Base-by-base conservation (phyloP, 2,329 filamentous ascomycete species). In the Fusarium sp. region DNA sequence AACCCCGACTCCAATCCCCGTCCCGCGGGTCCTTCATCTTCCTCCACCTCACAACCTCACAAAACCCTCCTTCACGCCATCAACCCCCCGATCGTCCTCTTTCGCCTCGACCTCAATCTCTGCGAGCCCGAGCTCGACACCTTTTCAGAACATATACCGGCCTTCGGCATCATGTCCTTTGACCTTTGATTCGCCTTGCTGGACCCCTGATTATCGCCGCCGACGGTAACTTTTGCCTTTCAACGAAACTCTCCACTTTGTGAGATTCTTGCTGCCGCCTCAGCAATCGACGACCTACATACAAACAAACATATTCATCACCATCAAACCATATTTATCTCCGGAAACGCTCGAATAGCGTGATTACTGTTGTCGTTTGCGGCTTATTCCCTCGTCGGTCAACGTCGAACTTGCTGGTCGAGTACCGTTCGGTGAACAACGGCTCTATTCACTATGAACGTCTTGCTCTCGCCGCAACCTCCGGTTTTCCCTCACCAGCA, bases 381-480 rank as follows among this genome's bases (percentile, higher is more conserved):
- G 66, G 68, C 58, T 59, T 63, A 52, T 65, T 70, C 74, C 71
- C 67, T 74, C 71, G 63, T 74, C 73, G 61, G 61, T 56, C 57
- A 64, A 37, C 45, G 50, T 63, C 45, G 39, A 64, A 32, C 25
- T 58, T 64, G 50, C 41, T 61, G 52, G 50, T 68, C 67, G 61
- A 64, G 34, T 64, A 20, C 43, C 37, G 35, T 66, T 54, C 52
- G 60, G 66, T 48, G 45, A 41, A 41, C 66, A 48, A 37, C 48
- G 63, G 59, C 66, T 66, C 20, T 34, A 63, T 64, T 68, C 81
- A 87, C 73, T 67, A 92, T 92, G 91, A 92, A 92, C 82, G 86
- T 91, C 81, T 81, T 92, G 82, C 82, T 92, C 74, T 88, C 89
- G 78, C 87, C 89, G 76, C 89, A 92, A 81, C 89, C 89, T 63